Base-by-base conservation (phyloP, 208 protist genomes). In the Endotrypanum monterogeii region DNA sequence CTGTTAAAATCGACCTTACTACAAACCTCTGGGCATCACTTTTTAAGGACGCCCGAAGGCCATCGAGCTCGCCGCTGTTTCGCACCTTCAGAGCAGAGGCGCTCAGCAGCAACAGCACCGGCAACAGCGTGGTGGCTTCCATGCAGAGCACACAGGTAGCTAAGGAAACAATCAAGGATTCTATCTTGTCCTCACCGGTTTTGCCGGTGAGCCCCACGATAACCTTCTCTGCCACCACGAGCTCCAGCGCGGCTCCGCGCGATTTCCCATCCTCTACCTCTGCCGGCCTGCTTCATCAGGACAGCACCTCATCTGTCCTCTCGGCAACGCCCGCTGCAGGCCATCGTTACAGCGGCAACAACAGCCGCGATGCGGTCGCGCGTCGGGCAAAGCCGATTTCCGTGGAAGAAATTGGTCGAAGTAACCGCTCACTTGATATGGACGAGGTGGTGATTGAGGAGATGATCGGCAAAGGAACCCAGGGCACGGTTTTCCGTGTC, bases 401-500 rank as follows among this genome's bases (percentile, higher is more conserved):
- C 0, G 73, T 51, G 35, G 44, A 90, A 44, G 88, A 94, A 52
- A 86, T 96, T 61, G 92, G 92, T 35, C 79, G 71, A 62, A 89
- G 85, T 61, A 94, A 93, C 82, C 74, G 83, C 44, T 89, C 90
- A 2, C 75, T 95, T 4, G 87, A 94, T 55, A 78, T 95, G 73
- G 89, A 95, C 7, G 83, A 88, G 20, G 85, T 97, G 6, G 80
- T 83, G 77, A 78, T 89, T 16, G 72, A 90, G 18, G 66, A 84
- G 39, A 70, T 94, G 73, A 89, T 95, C 67, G 93, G 89, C 4
- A 80, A 79, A 9, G 93, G 93, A 30, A 85, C 89, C 16, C 93
- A 97, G 77, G 93, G 93, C 32, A 90, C 78, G 28, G 93, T 97
- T 44, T 89, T 90, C 52, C 77, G 86, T n/a, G 93, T 95, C 57